Percentiles rank a stretch among this genome's conserved stretches.
Conservation (phyloP, 2,329 filamentous ascomycete species). For the Taxawa tesnikishii region DNA sequence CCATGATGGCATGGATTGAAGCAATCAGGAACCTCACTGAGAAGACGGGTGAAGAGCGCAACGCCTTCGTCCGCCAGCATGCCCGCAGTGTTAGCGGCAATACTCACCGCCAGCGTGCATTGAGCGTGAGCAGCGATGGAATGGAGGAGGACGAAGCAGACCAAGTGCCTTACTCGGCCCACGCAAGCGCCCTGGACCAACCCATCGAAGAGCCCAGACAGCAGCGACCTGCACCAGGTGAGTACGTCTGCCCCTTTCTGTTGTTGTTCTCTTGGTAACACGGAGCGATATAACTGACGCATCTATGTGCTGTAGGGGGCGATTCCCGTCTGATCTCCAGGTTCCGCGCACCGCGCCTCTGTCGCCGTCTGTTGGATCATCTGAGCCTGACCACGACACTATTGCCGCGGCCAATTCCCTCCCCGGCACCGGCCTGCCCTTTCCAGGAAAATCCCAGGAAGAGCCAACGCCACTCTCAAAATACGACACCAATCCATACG, state of each 20-base stretch:
- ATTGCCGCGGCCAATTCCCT: conserved; percentile 35
- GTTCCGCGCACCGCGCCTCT: conserved; percentile 51
- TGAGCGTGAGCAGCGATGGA: conserved; percentile 58
- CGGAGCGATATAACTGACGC: background rate
- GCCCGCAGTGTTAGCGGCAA: conserved; percentile 62
- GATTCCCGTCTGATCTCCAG: conserved; percentile 90
- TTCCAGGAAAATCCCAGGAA: conserved; percentile 13
- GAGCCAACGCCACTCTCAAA: conserved; percentile 1
- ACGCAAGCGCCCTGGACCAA: conserved; percentile 22
- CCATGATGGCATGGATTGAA: conserved; percentile 94
- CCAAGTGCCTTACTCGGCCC: conserved; percentile 50
- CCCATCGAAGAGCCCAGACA: conserved; percentile 29
- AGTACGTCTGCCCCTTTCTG: conserved; percentile 23
- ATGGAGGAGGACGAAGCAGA: conserved; percentile 64
- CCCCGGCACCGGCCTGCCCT: conserved; percentile 14
- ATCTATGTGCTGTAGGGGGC: conserved; percentile 33
- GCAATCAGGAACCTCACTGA: conserved; percentile 86
- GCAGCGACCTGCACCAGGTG: conserved; percentile 76
- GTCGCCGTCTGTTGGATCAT: conserved; percentile 69
- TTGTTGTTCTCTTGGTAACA: conserved; percentile 8
- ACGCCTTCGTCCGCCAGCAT: conserved; percentile 74
- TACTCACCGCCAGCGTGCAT: conserved; percentile 42
- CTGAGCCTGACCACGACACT: conserved; percentile 49
- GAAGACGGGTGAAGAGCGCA: conserved; percentile 76
- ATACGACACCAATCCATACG: conserved; percentile 11